Percentiles rank a stretch among this genome's conserved stretches.
Evolutionary conservation across 495 filamentous ascomycete species (phyloP).

Genomic region (Neurospora cerealis): DNA sequence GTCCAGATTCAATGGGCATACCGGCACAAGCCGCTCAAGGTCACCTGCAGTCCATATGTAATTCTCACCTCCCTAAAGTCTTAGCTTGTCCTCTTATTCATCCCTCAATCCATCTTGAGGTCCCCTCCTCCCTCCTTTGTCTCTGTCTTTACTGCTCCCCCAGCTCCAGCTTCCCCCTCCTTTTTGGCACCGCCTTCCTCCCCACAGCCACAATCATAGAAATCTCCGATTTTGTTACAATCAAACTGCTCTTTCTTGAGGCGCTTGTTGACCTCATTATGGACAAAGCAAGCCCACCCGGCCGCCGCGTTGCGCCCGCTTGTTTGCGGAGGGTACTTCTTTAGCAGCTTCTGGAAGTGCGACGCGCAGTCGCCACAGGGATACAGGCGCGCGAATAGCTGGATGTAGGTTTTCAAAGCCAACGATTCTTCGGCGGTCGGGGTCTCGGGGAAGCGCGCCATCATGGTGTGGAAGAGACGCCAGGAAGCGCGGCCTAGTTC

Average conservation of each 20-base stretch:
- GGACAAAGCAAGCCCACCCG: constrained; percentile 88
- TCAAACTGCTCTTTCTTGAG: constrained; percentile 76
- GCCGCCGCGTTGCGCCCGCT: constrained; percentile 72
- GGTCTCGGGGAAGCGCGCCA: constrained; percentile 83
- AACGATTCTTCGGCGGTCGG: constrained; percentile 75
- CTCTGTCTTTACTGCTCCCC: background rate
- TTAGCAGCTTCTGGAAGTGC: constrained; percentile 78
- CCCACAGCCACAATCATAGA: constrained; percentile 93
- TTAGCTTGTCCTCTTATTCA: constrained; percentile 4
- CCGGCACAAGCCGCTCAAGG: background rate
- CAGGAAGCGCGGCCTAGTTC: constrained; percentile 82
- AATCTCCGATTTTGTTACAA: constrained; percentile 79
- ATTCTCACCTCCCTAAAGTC: background rate
- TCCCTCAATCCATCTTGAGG: constrained; percentile 33
- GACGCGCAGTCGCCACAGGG: constrained; percentile 91
- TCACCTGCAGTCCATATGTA: background rate
- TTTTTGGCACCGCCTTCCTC: constrained; percentile 50
- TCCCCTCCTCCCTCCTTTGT: constrained; percentile 10
- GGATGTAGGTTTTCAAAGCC: constrained; percentile 74
- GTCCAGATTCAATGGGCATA: background rate
- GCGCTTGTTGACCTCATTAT: constrained; percentile 88
- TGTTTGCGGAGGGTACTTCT: constrained; percentile 84
- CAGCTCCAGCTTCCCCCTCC: background rate
- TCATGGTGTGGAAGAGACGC: constrained; percentile 93
- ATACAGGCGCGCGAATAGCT: constrained; percentile 85